phyloP scores from a whole-genome alignment of 371 early-diverging fungal genomes.

The Nematocida ironsii region DNA sequence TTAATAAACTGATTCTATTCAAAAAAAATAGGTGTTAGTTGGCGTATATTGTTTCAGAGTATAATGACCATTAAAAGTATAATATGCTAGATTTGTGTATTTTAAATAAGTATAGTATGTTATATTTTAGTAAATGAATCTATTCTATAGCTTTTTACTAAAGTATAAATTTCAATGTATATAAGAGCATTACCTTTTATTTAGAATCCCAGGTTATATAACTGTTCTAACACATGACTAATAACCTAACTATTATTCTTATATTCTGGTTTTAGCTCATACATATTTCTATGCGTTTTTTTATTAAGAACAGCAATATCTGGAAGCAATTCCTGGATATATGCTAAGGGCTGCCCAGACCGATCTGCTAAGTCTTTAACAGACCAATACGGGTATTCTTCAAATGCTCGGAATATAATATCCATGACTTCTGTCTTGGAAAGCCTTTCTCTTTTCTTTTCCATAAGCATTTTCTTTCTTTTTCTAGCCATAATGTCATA shows the following conservation, averaged over 20 bases:
- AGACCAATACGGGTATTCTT: slow-evolving; percentile 69
- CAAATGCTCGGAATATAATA: slow-evolving; percentile 71
- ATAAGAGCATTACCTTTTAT: too few relatives aligned
- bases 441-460: slow-evolving; percentile 70
- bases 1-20: too few relatives aligned
- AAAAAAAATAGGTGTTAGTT: too few relatives aligned
- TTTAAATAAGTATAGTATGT: too few relatives aligned
- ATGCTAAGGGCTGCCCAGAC: slow-evolving; percentile 70
- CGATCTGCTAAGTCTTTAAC: slow-evolving; percentile 70
- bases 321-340: slow-evolving; percentile 69
- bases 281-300: slow-evolving; percentile 70
- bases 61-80: background rate
- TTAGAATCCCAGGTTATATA: too few relatives aligned
- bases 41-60: too few relatives aligned
- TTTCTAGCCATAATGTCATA: slow-evolving; percentile 67
- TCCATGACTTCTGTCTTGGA: slow-evolving; percentile 69
- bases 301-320: slow-evolving; percentile 70
- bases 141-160: too few relatives aligned
- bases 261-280: slow-evolving; percentile 70
- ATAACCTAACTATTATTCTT: background rate
- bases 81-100: background rate
- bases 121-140: too few relatives aligned
- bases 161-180: too few relatives aligned
- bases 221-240: too few relatives aligned
- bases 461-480: slow-evolving; percentile 68